Evolutionary conservation across 2,329 filamentous ascomycete species (phyloP), one percentile per base, ranked within the genome.

Genomic region (Dactylella cylindrospora): DNA sequence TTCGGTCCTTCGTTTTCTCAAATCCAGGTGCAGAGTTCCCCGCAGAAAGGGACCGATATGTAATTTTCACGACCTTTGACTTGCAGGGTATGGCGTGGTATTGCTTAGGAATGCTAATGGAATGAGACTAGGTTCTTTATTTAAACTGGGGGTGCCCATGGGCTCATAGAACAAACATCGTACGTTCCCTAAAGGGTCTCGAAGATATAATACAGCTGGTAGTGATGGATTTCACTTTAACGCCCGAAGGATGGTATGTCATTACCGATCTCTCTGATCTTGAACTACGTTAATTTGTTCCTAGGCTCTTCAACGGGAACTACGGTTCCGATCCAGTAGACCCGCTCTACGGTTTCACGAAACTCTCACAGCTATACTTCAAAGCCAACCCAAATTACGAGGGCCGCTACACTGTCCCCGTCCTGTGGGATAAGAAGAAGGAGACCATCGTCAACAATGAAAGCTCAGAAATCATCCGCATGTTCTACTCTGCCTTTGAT

Each of bases 381-480:
- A 78, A 80, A 66, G 81, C 81, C 19, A 81, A 91, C 68, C 78
- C 81, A 0, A 75, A 85, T 54, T 96, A 91, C 70, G 72, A 76
- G 2, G 90, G 86, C 0, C 81, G 90, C 13, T 95, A 90, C 73
- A 95, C 90, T 0, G 90, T 96, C 10, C 90, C 90, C 0, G 85
- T 88, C 2, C 77, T 96, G 44, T 94, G 86, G 75, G 88, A 95
- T 74, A 88, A 82, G 74, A 83, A 85, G 75, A 75, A 77, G 47
- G 79, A 84, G 69, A 80, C 77, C 25, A 94, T 95, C 70, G 90
- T 95, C 65, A 93, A 80, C 80, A 96, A 96, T 68, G 90, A 95
- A 79, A 89, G 86, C 73, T 84, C 84, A 66, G 90, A 96, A 76
- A 95, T 96, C 71, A 84, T 95, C 72, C 84, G 90, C 70, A 95